phyloP scores from a whole-genome alignment of 371 early-diverging fungal genomes.

The Mucor plumbeus region DNA sequence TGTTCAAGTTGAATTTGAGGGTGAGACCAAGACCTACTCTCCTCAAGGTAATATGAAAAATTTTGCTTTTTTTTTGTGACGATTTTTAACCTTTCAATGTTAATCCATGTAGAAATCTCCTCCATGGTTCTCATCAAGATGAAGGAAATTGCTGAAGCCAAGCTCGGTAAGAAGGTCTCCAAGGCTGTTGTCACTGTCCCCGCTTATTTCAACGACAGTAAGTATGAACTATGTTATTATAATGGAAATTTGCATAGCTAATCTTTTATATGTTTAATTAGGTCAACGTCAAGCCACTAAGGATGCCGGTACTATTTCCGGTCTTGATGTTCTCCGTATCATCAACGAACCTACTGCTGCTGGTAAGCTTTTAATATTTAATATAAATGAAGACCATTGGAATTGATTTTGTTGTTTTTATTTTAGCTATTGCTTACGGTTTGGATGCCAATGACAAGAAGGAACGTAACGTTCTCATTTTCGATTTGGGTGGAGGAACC shows the following conservation, averaged over 20 bases:
- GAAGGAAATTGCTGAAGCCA: constrained; percentile 90
- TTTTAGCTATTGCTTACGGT: constrained; percentile 90
- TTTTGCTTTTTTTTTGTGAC: constrained; percentile 10
- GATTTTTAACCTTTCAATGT: neutral
- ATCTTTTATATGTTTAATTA: constrained; percentile 64
- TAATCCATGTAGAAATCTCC: constrained; percentile 69
- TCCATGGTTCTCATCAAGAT: constrained; percentile 92
- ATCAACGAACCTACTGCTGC: constrained; percentile 97
- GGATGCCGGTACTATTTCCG: constrained; percentile 82
- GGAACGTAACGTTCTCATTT: constrained; percentile 89
- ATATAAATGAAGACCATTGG: neutral
- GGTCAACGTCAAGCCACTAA: constrained; percentile 89
- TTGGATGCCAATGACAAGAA: constrained; percentile 76
- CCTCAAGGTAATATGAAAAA: constrained; percentile 65
- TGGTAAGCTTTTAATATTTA: constrained; percentile 21
- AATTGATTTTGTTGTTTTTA: neutral
- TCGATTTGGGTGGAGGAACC: constrained; percentile 96
- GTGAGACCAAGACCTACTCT: constrained; percentile 82
- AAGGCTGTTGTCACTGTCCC: constrained; percentile 97
- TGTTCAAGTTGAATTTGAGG: constrained; percentile 81
- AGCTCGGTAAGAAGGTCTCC: constrained; percentile 81
- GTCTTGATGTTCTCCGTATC: constrained; percentile 83
- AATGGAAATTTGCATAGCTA: neutral
- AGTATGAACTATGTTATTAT: constrained; percentile 8
- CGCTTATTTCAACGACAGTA: constrained; percentile 76